Conservation (phyloP, 345 rosid species). For the Brassica juncea region DNA sequence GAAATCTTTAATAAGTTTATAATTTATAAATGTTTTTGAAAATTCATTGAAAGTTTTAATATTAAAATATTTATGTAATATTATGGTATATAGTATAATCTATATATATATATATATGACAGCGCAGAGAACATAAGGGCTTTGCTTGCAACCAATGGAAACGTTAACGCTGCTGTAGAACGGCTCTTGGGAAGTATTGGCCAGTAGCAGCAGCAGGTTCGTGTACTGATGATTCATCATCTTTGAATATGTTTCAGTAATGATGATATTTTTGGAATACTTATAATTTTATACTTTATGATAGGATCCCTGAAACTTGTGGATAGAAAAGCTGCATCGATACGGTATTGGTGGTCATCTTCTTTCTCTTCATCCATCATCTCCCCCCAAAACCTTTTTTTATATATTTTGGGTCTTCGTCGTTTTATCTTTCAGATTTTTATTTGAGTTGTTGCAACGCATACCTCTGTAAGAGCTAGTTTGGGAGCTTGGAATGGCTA, state of each 20-base stretch:
- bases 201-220: slow-evolving; percentile 42
- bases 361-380: neutral
- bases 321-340: slow-evolving; percentile 32
- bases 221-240: slow-evolving; percentile 6
- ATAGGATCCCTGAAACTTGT: slow-evolving; percentile 34
- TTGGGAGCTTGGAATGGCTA: slow-evolving; percentile 14
- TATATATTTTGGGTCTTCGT: slow-evolving; percentile 14
- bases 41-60: too few relatives aligned
- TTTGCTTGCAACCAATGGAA: slow-evolving; percentile 73
- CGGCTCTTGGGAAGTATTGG: slow-evolving; percentile 80
- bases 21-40: too few relatives aligned
- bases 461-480: slow-evolving; percentile 27
- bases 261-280: neutral
- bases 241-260: slow-evolving; percentile 7
- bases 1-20: too few relatives aligned
- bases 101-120: slow-evolving; percentile 28
- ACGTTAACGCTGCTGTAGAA: slow-evolving; percentile 90
- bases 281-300: slow-evolving; percentile 17
- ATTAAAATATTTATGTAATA: too few relatives aligned
- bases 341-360: slow-evolving; percentile 27
- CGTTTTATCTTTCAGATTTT: slow-evolving; percentile 12
- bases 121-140: slow-evolving; percentile 84
- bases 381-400: neutral
- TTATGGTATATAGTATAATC: too few relatives aligned
- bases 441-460: slow-evolving; percentile 15